Evolutionary conservation across 2,329 filamentous ascomycete species (phyloP).

Genomic region (Fusarium avenaceum): DNA sequence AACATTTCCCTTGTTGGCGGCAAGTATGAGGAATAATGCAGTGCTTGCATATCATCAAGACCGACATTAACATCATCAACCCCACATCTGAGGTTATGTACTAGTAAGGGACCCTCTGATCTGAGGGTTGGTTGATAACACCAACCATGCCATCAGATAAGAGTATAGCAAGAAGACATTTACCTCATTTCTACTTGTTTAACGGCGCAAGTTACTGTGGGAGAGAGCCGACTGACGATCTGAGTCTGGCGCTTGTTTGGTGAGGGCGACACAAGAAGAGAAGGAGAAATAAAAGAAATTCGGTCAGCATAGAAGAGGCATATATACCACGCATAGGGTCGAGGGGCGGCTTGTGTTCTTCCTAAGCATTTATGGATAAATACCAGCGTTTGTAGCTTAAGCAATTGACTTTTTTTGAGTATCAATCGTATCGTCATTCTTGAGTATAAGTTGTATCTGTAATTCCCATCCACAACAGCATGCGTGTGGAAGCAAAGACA

Average conservation of each 20-base stretch:
- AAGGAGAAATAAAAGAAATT: conserved; percentile 15
- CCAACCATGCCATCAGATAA: not conserved
- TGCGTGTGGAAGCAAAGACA: not conserved
- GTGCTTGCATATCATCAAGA: not conserved
- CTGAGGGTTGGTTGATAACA: not conserved
- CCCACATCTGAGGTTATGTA: conserved; percentile 1
- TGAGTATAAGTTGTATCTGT: conserved; percentile 8
- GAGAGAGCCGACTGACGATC: conserved; percentile 35
- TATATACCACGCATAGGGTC: conserved; percentile 47
- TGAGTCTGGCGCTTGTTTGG: conserved; percentile 13
- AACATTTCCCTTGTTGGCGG: conserved; percentile 71
- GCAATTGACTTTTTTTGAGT: conserved; percentile 44
- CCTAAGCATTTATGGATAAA: conserved; percentile 48
- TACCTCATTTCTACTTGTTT: conserved; percentile 33
- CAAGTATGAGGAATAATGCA: conserved; percentile 74
- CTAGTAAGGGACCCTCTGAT: not conserved
- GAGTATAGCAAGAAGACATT: not conserved
- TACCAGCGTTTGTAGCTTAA: conserved; percentile 50
- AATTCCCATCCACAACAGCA: not conserved
- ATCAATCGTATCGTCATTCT: conserved; percentile 11
- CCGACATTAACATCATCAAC: not conserved
- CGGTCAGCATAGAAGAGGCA: conserved; percentile 38
- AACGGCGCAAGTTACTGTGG: conserved; percentile 33
- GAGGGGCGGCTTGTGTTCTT: conserved; percentile 42
- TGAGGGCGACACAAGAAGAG: conserved; percentile 7